Percentiles rank a stretch among this genome's conserved stretches.
Evolutionary conservation across 495 filamentous ascomycete genomes (phyloP).

Genomic region (Podospora appendiculata): DNA sequence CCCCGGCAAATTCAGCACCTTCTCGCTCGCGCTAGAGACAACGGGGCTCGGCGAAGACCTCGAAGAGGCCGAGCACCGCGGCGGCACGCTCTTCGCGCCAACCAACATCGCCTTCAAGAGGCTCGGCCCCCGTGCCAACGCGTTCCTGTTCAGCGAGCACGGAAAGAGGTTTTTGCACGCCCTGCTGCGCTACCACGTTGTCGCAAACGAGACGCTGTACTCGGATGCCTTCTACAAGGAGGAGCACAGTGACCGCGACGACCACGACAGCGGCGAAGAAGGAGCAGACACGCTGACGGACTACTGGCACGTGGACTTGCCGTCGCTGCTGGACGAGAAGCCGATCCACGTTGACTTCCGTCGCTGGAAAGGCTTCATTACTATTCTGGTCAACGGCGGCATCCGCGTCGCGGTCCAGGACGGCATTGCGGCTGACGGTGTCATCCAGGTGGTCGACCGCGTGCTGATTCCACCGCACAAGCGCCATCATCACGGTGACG

Average conservation of each 20-base stretch:
- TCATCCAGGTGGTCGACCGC: slow-evolving; percentile 61
- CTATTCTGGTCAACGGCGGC: slow-evolving; percentile 65
- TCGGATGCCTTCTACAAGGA: slow-evolving; percentile 64
- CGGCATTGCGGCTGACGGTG: slow-evolving; percentile 63
- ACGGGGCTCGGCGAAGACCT: slow-evolving; percentile 49
- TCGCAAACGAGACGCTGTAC: slow-evolving; percentile 68
- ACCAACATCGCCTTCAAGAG: slow-evolving; percentile 66
- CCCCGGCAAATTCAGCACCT: slow-evolving; percentile 68
- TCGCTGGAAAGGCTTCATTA: slow-evolving; percentile 52
- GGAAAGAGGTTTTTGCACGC: slow-evolving; percentile 66
- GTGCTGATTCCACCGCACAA: slow-evolving; percentile 69
- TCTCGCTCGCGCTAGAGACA: slow-evolving; percentile 60
- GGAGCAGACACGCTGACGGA: slow-evolving; percentile 4
- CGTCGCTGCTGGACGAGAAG: slow-evolving; percentile 54
- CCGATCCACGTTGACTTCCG: slow-evolving; percentile 58
- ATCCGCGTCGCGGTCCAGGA: slow-evolving; percentile 53
- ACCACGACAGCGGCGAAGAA: slow-evolving; percentile 3
- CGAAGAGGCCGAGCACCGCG: slow-evolving; percentile 10
- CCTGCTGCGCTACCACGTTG: slow-evolving; percentile 70
- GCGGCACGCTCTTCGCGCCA: slow-evolving; percentile 67
- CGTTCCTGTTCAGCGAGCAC: slow-evolving; percentile 66
- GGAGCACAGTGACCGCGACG: slow-evolving; percentile 7
- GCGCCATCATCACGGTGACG: slow-evolving; percentile 16
- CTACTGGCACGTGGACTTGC: slow-evolving; percentile 54
- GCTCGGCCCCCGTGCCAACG: slow-evolving; percentile 61